phyloP scores from a whole-genome alignment of 2,329 filamentous ascomycete genomes.

The Paecilomyces formosus region DNA sequence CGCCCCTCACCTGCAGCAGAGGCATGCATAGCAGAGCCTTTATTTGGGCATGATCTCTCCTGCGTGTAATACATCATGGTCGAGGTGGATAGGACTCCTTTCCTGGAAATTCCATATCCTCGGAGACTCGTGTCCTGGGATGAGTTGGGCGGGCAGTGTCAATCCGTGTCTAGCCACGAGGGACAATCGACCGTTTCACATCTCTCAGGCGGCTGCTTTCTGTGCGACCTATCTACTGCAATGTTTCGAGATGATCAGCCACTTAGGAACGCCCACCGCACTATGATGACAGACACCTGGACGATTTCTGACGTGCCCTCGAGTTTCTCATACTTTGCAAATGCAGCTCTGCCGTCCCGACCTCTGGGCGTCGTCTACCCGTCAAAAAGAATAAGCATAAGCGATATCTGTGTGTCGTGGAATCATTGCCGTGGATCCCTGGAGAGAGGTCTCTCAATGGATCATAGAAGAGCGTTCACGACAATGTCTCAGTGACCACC shows the following conservation, averaged over 20 bases:
- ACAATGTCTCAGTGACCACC: background rate
- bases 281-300: background rate
- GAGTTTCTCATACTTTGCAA: background rate
- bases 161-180: constrained; percentile 1
- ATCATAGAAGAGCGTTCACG: background rate
- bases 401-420: background rate
- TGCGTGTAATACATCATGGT: background rate
- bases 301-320: background rate
- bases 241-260: background rate
- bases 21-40: background rate
- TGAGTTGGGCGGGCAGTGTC: background rate
- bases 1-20: background rate
- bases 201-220: background rate
- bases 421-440: background rate
- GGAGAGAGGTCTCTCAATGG: background rate
- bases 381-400: background rate
- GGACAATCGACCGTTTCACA: constrained; percentile 1
- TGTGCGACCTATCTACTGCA: constrained; percentile 1
- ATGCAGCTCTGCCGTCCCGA: background rate
- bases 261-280: background rate
- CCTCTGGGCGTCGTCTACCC: background rate
- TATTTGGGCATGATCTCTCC: background rate
- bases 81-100: background rate
- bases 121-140: background rate
- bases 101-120: background rate